Evolutionary conservation across 176 grass and related monocot genomes (phyloP).

Genomic region (Oryza longistaminata): DNA sequence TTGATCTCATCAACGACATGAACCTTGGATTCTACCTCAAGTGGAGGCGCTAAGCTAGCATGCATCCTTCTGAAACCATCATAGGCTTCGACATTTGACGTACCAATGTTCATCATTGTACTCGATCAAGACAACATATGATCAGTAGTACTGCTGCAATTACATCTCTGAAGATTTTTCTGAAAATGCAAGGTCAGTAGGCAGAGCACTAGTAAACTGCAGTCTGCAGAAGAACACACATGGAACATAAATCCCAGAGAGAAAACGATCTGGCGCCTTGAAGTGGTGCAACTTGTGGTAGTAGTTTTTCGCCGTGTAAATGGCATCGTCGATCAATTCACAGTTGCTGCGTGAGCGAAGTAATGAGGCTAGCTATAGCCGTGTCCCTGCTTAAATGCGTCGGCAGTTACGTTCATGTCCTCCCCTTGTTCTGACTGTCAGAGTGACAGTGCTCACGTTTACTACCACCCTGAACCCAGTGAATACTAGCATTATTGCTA

Average conservation of each 20-base stretch:
- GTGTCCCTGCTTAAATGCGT: conserved; percentile 52
- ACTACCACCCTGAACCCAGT: background rate
- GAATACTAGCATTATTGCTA: background rate
- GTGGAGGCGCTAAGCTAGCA: background rate
- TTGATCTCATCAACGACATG: conserved; percentile 3
- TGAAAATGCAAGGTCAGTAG: background rate
- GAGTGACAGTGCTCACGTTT: background rate
- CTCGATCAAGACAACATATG: background rate
- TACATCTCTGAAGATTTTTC: background rate
- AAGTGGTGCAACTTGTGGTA: background rate
- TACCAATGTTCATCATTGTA: background rate
- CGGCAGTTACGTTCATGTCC: conserved; percentile 28
- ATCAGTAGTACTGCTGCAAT: background rate
- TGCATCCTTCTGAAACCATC: background rate
- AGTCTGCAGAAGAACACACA: background rate
- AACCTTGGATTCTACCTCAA: conserved; percentile 9
- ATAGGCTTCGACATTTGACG: background rate
- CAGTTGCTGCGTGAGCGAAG: conserved; percentile 41
- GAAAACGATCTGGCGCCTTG: conserved; percentile 25
- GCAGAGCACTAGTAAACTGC: background rate
- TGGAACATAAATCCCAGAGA: conserved; percentile 38
- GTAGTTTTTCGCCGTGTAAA: background rate
- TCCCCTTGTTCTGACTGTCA: background rate
- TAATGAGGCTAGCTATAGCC: conserved; percentile 30
- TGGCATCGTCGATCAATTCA: conserved; percentile 42